Base-by-base conservation (phyloP, 345 rosid species). In the Isatis tinctoria region DNA sequence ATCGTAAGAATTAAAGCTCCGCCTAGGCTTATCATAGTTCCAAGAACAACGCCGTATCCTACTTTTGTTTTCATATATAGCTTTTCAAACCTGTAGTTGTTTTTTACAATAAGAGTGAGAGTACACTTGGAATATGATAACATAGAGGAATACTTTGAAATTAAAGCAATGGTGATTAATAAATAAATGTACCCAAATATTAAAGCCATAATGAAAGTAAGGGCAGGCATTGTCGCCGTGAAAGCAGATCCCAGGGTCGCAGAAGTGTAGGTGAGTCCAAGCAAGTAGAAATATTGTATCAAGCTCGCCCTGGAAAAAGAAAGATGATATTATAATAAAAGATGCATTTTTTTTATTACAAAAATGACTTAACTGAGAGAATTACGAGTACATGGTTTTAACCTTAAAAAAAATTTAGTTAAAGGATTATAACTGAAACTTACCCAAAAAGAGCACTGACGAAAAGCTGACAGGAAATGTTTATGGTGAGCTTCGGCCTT, bases 261-360 rank as follows among this genome's bases (percentile, higher is more conserved):
- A 7, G 96, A 86, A 26, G 96, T 86, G 76, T 86, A 77, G 68
- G 84, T 74, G 51, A 90, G 88, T 41, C 96, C 93, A 30, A 82
- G 82, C 40, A 90, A 88, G 75, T 79, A 85, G 69, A 83, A 80
- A 72, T 51, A 51, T 11, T 88, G 96, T 3, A 87, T 74, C 32
- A 90, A 76, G n/a, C 90, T 85, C 59, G 85, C 77, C 80, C 96
- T 87, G 81, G 70, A 80, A 39, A 66, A 11, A 20, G 20, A 8
- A 53, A 12, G 13, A 26, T 4, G 12, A 26, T 3, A 16, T 36
- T 48, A 4, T 41, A 60, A 52, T 13, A 3, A 8, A 30, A 12
- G 45, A 35, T n/a, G 4, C 17, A 8, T 13, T n/a, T 8, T 30
- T 52, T 8, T 30, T 52, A 28, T 52, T 4, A 12, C 33, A 24